These are phyloP conservation scores for Marasmius sp. DNA, from an alignment of 1,284 basidiomycete genomes.

Conservation along the genomic window DNA sequence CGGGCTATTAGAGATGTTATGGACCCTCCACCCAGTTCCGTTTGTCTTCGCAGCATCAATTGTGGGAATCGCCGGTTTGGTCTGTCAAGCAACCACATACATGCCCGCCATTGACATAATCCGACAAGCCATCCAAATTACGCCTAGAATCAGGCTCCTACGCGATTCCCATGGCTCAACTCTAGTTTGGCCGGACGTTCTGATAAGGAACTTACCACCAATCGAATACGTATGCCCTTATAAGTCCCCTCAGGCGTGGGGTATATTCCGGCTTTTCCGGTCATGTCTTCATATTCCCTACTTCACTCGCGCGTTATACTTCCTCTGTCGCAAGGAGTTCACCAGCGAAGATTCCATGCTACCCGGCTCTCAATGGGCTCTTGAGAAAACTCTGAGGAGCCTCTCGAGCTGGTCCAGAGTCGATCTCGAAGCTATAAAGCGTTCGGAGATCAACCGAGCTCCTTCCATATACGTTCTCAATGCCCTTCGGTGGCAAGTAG, in stretches of 20 bases:
- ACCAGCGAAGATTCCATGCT: too few relatives aligned
- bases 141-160: too few relatives aligned
- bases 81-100: neutral
- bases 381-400: neutral
- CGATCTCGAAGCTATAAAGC: neutral
- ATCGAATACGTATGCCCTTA: neutral
- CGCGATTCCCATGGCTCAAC: too few relatives aligned
- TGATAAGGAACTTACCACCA: neutral
- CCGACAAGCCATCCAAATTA: too few relatives aligned
- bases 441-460: neutral
- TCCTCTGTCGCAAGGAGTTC: too few relatives aligned
- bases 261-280: neutral
- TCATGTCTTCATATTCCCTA: neutral
- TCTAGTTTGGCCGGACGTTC: neutral
- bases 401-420: neutral
- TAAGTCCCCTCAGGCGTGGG: neutral
- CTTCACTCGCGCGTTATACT: neutral
- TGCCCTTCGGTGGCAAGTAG: neutral
- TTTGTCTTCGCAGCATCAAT: neutral
- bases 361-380: neutral
- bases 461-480: neutral
- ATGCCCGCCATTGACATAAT: neutral
- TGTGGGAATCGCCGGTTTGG: neutral
- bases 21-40: neutral
- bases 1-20: conserved; percentile 4